phyloP scores from a whole-genome alignment of 2,329 filamentous ascomycete species.

The Dactylellina sp. region DNA sequence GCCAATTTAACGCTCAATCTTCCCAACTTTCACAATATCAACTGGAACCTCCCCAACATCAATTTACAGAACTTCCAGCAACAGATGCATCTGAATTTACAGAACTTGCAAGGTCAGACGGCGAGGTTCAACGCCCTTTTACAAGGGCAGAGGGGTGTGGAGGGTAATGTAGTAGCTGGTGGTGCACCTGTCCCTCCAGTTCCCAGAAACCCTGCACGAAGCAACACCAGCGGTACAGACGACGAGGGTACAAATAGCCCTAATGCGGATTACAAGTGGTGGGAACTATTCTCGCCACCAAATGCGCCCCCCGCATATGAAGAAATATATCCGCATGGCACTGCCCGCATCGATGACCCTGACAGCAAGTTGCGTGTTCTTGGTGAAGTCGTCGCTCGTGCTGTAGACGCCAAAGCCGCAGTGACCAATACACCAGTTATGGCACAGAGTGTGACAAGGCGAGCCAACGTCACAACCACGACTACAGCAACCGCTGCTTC shows the following conservation, averaged over 20 bases:
- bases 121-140: conserved; percentile 47
- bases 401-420: conserved; percentile 71
- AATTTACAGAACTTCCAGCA: conserved; percentile 77
- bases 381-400: conserved; percentile 72
- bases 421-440: conserved; percentile 70
- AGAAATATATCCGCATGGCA: conserved; percentile 75
- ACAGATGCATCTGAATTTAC: conserved; percentile 51
- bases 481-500: conserved; percentile 27
- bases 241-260: conserved; percentile 59
- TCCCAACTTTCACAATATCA: conserved; percentile 74
- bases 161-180: conserved; percentile 64
- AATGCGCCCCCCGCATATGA: conserved; percentile 79
- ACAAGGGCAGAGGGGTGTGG: conserved; percentile 29
- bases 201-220: conserved; percentile 28
- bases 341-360: conserved; percentile 33
- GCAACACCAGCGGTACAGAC: conserved; percentile 57
- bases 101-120: conserved; percentile 48
- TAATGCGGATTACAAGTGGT: conserved; percentile 72
- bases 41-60: conserved; percentile 72
- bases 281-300: conserved; percentile 73
- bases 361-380: conserved; percentile 62
- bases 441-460: conserved; percentile 64
- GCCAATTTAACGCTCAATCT: conserved; percentile 80
- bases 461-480: conserved; percentile 20
- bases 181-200: not conserved